Conservation (phyloP, 257 asterid species). For the Solanum pinnatisectum region DNA sequence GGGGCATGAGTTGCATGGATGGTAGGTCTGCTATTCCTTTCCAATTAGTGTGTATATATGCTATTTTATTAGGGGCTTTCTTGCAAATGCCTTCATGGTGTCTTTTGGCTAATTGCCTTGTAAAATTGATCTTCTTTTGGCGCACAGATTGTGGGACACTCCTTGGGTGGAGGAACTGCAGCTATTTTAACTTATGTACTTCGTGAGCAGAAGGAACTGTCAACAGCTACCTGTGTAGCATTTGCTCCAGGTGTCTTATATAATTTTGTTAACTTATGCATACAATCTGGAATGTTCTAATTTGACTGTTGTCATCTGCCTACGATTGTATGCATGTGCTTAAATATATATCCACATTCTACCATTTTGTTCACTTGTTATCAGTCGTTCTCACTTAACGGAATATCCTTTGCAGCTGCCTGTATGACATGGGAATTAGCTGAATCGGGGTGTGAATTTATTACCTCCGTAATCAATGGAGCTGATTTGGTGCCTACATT, state of each 20-base stretch:
- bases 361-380: not conserved
- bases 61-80: not conserved
- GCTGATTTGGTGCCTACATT: conserved; percentile 97
- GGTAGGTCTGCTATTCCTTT: not conserved
- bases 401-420: conserved; percentile 58
- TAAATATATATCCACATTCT: not conserved
- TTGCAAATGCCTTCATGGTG: not conserved
- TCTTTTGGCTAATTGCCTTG: not conserved
- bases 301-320: not conserved
- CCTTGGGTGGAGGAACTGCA: conserved; percentile 98
- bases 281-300: not conserved
- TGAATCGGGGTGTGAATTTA: conserved; percentile 73
- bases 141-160: conserved; percentile 81
- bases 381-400: not conserved
- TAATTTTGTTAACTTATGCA: not conserved
- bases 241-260: conserved; percentile 85
- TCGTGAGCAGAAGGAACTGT: conserved; percentile 83
- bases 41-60: not conserved
- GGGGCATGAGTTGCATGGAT: not conserved
- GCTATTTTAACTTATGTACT: conserved; percentile 73
- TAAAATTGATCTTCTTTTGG: not conserved
- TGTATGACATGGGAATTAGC: conserved; percentile 99
- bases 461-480: conserved; percentile 81
- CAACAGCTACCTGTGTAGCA: conserved; percentile 71
- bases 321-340: not conserved